Evolutionary conservation across 2,329 filamentous ascomycete genomes (phyloP).

Genomic region (Diplodia corticola): DNA sequence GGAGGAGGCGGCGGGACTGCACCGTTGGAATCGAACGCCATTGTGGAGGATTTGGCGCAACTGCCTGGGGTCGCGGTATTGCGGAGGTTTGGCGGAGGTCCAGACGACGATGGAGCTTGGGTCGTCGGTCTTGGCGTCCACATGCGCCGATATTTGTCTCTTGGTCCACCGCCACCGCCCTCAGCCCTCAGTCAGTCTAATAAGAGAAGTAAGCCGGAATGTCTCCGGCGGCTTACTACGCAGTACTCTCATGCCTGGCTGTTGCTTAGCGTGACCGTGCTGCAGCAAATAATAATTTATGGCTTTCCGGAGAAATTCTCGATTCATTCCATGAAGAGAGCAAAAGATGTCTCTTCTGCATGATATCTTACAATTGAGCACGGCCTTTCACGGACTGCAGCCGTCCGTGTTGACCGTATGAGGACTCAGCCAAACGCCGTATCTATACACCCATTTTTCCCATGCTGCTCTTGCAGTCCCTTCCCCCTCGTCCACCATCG

Average conservation of each 20-base stretch:
- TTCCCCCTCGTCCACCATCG: neutral
- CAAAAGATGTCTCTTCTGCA: neutral
- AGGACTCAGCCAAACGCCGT: constrained; percentile 4
- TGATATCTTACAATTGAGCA: constrained; percentile 4
- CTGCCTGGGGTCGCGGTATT: neutral
- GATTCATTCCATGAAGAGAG: neutral
- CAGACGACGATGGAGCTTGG: constrained; percentile 10
- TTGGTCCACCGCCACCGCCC: neutral
- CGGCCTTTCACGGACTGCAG: neutral
- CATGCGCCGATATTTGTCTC: neutral
- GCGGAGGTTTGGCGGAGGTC: constrained; percentile 17
- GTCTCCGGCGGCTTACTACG: neutral
- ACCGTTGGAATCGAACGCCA: constrained; percentile 7
- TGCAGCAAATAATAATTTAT: neutral
- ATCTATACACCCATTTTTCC: constrained; percentile 5
- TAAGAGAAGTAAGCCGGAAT: no score
- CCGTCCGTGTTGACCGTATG: neutral
- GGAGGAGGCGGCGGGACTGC: constrained; percentile 23
- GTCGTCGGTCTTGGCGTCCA: constrained; percentile 15
- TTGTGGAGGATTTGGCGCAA: neutral
- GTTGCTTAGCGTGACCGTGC: neutral
- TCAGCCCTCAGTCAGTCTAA: neutral
- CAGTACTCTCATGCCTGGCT: neutral
- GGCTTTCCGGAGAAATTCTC: neutral
- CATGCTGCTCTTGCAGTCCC: neutral